A percentile compares a stretch with the other conserved stretches of the same genome.
phyloP scores from a whole-genome alignment of 202 grass and related monocot genomes.

The Cymbopogon flexuosus region DNA sequence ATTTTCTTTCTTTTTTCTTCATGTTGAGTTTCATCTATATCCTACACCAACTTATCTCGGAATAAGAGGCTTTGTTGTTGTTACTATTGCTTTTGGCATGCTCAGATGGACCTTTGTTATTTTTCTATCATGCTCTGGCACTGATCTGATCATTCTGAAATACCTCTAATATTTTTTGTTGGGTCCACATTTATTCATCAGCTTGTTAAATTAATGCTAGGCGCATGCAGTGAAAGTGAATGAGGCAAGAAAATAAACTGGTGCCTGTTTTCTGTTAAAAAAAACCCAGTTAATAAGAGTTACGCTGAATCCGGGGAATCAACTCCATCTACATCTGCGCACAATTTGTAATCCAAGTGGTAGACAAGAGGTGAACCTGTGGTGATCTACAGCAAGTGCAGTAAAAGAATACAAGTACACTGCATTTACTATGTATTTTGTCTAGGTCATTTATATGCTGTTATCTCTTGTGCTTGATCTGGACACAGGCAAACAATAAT shows the following conservation, averaged over 20 bases:
- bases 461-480: not conserved
- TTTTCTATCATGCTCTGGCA: not conserved
- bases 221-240: constrained; percentile 1
- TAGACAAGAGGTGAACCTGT: not conserved
- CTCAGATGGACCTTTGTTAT: not conserved
- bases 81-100: not conserved
- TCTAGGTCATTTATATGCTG: not conserved
- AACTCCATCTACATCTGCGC: not conserved
- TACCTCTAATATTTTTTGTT: not conserved
- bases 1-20: not conserved
- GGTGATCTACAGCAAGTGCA: not conserved
- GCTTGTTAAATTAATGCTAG: not conserved
- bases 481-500: not conserved
- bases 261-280: not conserved
- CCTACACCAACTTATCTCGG: not conserved
- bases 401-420: not conserved
- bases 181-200: not conserved
- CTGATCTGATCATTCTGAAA: not conserved
- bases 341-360: not conserved
- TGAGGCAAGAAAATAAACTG: not conserved
- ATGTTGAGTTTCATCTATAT: not conserved
- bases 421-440: not conserved
- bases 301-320: not conserved
- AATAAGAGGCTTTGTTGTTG: not conserved
- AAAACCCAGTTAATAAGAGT: not conserved